Evolutionary conservation across 306 rosid species (phyloP).

Genomic region (Hylodesmum podocarpum): DNA sequence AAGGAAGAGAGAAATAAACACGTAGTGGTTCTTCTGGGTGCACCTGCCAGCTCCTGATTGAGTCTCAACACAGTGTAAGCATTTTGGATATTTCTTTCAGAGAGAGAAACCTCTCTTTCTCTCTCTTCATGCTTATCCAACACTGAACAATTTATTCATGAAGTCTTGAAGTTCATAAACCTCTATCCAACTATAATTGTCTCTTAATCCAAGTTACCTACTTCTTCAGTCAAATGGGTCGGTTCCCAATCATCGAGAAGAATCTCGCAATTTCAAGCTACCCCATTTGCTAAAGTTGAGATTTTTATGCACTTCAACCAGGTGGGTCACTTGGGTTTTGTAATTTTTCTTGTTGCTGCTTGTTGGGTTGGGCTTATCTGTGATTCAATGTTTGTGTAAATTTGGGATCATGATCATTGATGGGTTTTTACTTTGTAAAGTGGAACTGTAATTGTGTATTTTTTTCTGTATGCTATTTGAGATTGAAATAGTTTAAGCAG

Average conservation of each 20-base stretch:
- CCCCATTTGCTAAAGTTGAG: conserved; percentile 34
- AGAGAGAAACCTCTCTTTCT: background rate
- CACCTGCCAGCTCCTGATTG: conserved; percentile 1
- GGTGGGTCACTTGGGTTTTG: conserved; percentile 30
- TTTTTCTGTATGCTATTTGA: background rate
- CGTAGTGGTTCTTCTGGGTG: background rate
- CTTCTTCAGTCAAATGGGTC: conserved; percentile 28
- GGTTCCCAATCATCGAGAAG: conserved; percentile 18
- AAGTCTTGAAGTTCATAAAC: conserved; percentile 15
- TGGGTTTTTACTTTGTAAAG: background rate
- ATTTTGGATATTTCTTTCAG: background rate
- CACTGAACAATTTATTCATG: background rate
- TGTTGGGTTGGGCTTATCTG: background rate
- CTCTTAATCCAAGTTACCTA: background rate
- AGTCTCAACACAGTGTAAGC: background rate
- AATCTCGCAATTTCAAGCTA: conserved; percentile 13
- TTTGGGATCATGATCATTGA: background rate
- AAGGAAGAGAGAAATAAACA: background rate
- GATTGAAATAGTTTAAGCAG: background rate
- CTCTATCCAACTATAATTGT: conserved; percentile 27
- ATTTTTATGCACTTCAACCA: conserved; percentile 25
- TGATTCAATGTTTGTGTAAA: background rate
- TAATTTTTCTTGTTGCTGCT: conserved; percentile 1
- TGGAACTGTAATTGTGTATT: background rate
- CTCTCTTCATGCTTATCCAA: conserved; percentile 30